These are phyloP conservation scores for Cryptococcus depauperatus DNA, from an alignment of 1,284 basidiomycete genomes.

Conservation along the genomic window DNA sequence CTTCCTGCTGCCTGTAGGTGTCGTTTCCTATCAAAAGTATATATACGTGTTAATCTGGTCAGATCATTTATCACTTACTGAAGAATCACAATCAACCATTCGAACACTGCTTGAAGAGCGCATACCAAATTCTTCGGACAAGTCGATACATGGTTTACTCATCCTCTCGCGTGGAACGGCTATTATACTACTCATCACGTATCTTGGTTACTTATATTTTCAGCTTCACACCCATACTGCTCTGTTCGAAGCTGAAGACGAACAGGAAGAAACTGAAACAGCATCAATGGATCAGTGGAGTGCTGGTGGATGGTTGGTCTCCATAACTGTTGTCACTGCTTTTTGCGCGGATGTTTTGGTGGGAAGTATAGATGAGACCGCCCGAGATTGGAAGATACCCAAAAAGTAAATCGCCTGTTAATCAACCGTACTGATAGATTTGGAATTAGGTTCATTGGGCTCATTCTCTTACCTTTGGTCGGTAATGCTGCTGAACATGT, in stretches of 20 bases:
- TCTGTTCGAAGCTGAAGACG: conserved; percentile 49
- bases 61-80: conserved; percentile 32
- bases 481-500: conserved; percentile 57
- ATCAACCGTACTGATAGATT: conserved; percentile 1
- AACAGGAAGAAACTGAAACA: conserved; percentile 51
- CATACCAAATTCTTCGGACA: conserved; percentile 32
- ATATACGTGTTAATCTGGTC: conserved; percentile 4
- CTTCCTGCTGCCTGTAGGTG: conserved; percentile 77
- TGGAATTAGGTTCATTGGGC: conserved; percentile 40
- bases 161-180: conserved; percentile 78
- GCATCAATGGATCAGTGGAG: conserved; percentile 61
- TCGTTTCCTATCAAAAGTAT: background rate
- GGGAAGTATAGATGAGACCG: conserved; percentile 82
- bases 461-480: conserved; percentile 51
- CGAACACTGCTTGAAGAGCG: conserved; percentile 18
- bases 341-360: conserved; percentile 70
- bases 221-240: conserved; percentile 52
- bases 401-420: conserved; percentile 48
- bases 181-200: conserved; percentile 70
- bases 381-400: conserved; percentile 66
- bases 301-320: conserved; percentile 52
- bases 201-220: conserved; percentile 62
- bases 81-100: background rate
- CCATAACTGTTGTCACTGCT: conserved; percentile 68
- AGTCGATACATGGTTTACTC: conserved; percentile 53